Evolutionary conservation across 495 filamentous ascomycete genomes (phyloP).

Genomic region (Penicillium canescens): DNA sequence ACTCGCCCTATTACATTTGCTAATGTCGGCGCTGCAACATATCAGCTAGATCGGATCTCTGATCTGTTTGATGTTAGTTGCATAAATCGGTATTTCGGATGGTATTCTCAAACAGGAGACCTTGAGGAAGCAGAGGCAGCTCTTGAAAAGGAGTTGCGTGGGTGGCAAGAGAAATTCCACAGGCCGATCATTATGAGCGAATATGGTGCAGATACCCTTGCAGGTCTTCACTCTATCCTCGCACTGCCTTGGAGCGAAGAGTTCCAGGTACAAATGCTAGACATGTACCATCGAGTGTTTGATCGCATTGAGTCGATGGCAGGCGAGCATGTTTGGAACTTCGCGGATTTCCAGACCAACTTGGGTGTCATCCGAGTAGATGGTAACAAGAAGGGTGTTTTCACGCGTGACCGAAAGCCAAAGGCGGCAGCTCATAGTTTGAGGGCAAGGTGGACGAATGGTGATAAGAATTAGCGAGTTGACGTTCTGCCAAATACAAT

Average conservation of each 20-base stretch:
- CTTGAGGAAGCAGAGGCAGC: background rate
- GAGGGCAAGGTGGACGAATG: slow-evolving; percentile 1
- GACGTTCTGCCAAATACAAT: no score
- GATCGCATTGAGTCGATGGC: slow-evolving; percentile 8
- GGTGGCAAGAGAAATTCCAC: slow-evolving; percentile 10
- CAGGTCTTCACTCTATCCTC: slow-evolving; percentile 7
- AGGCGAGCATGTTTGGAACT: slow-evolving; percentile 17
- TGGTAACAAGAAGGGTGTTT: slow-evolving; percentile 7
- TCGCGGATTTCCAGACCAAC: slow-evolving; percentile 13
- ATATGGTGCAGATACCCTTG: slow-evolving; percentile 13
- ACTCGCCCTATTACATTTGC: slow-evolving; percentile 6
- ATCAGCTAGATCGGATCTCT: background rate
- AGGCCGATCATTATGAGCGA: slow-evolving; percentile 14
- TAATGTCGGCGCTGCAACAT: background rate
- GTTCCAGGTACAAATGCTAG: slow-evolving; percentile 8
- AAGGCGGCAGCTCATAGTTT: slow-evolving; percentile 1
- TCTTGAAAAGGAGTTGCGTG: background rate
- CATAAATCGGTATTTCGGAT: slow-evolving; percentile 5
- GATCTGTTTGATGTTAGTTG: slow-evolving; percentile 4
- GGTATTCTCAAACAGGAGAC: slow-evolving; percentile 6
- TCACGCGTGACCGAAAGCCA: slow-evolving; percentile 5
- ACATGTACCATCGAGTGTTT: slow-evolving; percentile 13
- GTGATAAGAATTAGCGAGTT: no score
- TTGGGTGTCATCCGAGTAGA: background rate
- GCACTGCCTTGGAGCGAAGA: slow-evolving; percentile 11